Evolutionary conservation across 1,139 yeast genomes (phyloP).

Genomic region (Zygotorulaspora mrakii): DNA sequence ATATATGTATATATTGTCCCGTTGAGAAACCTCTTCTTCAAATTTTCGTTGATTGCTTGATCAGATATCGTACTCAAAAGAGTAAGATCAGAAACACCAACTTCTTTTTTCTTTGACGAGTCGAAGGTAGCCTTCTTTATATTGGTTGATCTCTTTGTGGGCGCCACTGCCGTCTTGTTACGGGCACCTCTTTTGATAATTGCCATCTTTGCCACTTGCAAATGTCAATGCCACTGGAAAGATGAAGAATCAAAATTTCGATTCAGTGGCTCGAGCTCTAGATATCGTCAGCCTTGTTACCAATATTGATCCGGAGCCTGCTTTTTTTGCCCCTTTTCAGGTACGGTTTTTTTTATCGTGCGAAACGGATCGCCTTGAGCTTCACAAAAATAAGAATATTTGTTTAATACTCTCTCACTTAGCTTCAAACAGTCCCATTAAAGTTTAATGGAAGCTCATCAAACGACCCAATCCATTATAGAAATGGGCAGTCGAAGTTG

Average conservation of each 20-base stretch:
- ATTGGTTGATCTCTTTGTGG: constrained; percentile 48
- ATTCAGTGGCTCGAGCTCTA: too few relatives aligned
- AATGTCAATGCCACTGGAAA: too few relatives aligned
- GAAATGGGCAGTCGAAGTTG: neutral
- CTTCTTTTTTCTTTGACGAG: constrained; percentile 84
- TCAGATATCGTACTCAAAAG: constrained; percentile 84
- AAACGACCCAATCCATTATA: too few relatives aligned
- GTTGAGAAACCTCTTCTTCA: constrained; percentile 83
- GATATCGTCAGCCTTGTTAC: too few relatives aligned
- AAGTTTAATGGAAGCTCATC: neutral
- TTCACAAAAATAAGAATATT: too few relatives aligned
- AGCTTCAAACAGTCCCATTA: neutral
- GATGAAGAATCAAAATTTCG: too few relatives aligned
- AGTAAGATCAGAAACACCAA: constrained; percentile 94
- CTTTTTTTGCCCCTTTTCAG: constrained; percentile 7
- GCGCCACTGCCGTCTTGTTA: constrained; percentile 50
- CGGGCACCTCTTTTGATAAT: constrained; percentile 74
- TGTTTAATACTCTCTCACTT: neutral
- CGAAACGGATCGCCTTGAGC: neutral
- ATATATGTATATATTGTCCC: constrained; percentile 86
- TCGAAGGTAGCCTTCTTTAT: constrained; percentile 94
- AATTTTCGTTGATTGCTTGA: constrained; percentile 87
- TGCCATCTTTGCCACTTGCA: constrained; percentile 63
- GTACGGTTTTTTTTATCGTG: neutral
- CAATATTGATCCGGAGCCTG: too few relatives aligned